phyloP scores from a whole-genome alignment of 1,284 basidiomycete genomes.

The Neonothopanus nambi region DNA sequence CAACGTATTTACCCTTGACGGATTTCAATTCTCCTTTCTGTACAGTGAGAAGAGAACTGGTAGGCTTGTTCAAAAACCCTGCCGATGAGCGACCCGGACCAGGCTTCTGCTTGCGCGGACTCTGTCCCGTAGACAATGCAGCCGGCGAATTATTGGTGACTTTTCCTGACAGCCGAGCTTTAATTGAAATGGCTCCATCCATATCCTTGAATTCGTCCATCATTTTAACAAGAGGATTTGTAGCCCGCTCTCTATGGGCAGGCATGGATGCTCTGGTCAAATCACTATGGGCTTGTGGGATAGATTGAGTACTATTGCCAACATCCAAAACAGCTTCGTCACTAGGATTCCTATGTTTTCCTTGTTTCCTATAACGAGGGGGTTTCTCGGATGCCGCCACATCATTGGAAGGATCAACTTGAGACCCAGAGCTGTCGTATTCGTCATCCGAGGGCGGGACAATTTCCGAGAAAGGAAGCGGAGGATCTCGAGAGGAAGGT shows the following conservation, averaged over 20 bases:
- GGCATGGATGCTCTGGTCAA: constrained; percentile 27
- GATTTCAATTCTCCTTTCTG: constrained; percentile 48
- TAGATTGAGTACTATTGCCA: not conserved
- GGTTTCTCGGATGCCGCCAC: not conserved
- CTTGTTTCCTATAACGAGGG: not conserved
- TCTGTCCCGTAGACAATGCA: constrained; percentile 15
- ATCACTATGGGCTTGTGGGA: not conserved
- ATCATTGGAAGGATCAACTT: not conserved
- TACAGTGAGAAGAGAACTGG: constrained; percentile 49
- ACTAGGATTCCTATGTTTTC: not conserved
- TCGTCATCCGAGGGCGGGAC: constrained; percentile 37
- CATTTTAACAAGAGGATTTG: constrained; percentile 55
- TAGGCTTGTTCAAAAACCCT: constrained; percentile 34
- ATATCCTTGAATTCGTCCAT: constrained; percentile 39
- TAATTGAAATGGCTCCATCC: constrained; percentile 45
- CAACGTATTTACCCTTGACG: constrained; percentile 40
- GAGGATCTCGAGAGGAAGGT: constrained; percentile 6
- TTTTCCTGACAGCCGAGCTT: constrained; percentile 35
- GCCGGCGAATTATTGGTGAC: constrained; percentile 18
- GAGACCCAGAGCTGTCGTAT: constrained; percentile 13
- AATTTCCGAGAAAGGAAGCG: constrained; percentile 13
- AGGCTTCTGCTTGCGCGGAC: constrained; percentile 34
- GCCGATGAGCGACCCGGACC: constrained; percentile 48
- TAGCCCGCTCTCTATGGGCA: constrained; percentile 45
- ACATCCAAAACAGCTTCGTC: not conserved